A percentile compares a stretch with the other conserved stretches of the same genome.
Evolutionary conservation across 2,329 filamentous ascomycete genomes (phyloP).

Genomic region (Trichoderma koningii): DNA sequence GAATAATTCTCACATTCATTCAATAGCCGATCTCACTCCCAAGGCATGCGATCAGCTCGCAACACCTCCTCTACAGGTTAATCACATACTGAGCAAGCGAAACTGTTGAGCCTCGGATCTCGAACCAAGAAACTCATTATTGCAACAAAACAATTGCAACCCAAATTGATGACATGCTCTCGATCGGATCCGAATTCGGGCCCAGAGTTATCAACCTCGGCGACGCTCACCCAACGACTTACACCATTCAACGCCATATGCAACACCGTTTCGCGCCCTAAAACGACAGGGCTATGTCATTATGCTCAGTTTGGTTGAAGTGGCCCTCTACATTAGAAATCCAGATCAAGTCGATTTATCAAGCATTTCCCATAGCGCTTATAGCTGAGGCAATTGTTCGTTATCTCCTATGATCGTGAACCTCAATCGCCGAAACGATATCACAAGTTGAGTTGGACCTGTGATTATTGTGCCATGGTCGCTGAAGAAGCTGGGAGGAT

Average conservation of each 20-base stretch:
- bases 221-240: not conserved
- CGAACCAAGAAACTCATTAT: not conserved
- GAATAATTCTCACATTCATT: not conserved
- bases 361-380: not conserved
- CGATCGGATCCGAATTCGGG: not conserved
- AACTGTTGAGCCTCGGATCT: not conserved
- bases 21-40: not conserved
- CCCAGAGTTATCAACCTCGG: not conserved
- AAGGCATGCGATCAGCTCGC: not conserved
- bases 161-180: not conserved
- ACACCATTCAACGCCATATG: not conserved
- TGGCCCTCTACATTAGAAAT: constrained; percentile 17
- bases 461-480: not conserved
- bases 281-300: constrained; percentile 27
- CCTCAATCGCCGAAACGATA: not conserved
- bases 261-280: constrained; percentile 8
- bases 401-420: not conserved
- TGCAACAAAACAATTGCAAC: not conserved
- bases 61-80: not conserved
- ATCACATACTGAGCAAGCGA: no score
- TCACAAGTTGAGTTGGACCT: not conserved
- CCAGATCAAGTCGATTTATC: not conserved
- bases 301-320: constrained; percentile 4
- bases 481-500: not conserved
- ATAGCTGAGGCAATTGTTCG: constrained; percentile 1